Base-by-base conservation (phyloP, 148 eudicot genomes). In the Linanthus parryae region DNA sequence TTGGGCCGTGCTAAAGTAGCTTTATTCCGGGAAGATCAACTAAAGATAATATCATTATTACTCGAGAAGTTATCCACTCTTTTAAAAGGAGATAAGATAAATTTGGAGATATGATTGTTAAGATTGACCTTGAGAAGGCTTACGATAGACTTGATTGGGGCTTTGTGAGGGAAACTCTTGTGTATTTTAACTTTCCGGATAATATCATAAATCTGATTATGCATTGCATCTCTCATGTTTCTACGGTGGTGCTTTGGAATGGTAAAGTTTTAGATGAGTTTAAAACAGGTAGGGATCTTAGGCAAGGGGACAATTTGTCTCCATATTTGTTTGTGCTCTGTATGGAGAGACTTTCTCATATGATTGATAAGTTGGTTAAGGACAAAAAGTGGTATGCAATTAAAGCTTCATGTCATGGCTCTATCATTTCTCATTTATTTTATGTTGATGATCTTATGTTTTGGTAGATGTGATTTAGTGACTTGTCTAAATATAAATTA, bases 51-150 rank as follows among this genome's bases (percentile, higher is more conserved):
- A 31, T 57, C 0, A 12, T 57, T 8, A 10, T 57, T 4, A 11
- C 27, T 7, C 52, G 19, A 21, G 52, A 57, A 23, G 8, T 57
- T 15, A 12, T 44, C 1, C 52, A 57, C 6, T 9, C 40, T 8
- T 3, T 34, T 2, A 52, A 17, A 17, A 31, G 13, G 2, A 3
- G 3, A 18, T 16, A 8, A 10, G 41, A 40, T 6, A 52, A 52
- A 18, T 1, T 3, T 4, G 56, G 56, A 4, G 8, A 18, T 31
- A 52, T 52, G 56, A 18, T 19, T 2, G 1, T 52, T 1, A 52
- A 28, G 33, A 20, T 52, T 31, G 56, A 52, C 29, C 16, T 52
- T 6, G 56, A 31, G 19, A 52, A 52, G 19, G 41, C 56, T 4
- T 31, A 52, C 19, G 56, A 52, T 17, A 16, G n/a, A 16, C 1